Percentiles rank a stretch among this genome's conserved stretches.
These are phyloP conservation scores for Acorus calamus DNA, from an alignment of 106 monocot species.

Conservation along the genomic window DNA sequence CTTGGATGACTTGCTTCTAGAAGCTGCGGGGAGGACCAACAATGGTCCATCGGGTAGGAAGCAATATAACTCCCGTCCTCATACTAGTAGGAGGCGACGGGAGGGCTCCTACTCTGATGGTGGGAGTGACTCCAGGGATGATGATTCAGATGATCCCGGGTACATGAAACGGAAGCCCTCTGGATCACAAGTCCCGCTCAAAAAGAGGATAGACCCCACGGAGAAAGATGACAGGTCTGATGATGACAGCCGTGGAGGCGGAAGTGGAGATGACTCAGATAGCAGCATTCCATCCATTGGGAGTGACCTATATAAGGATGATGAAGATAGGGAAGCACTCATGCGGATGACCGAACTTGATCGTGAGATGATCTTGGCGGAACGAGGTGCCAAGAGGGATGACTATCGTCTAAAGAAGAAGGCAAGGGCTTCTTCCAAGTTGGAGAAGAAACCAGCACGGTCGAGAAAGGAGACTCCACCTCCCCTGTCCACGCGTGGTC, in stretches of 20 bases:
- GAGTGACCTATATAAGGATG: slow-evolving; percentile 83
- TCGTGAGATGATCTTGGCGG: slow-evolving; percentile 81
- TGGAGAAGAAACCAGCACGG: slow-evolving; percentile 18
- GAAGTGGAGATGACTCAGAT: slow-evolving; percentile 55
- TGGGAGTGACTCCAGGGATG: slow-evolving; percentile 44
- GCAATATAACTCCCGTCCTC: slow-evolving; percentile 15
- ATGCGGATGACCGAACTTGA: slow-evolving; percentile 61
- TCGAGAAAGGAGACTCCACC: slow-evolving; percentile 38
- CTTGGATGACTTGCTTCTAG: slow-evolving; percentile 59
- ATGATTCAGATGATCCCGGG: slow-evolving; percentile 38
- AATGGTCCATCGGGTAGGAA: slow-evolving; percentile 28
- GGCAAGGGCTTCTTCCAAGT: slow-evolving; percentile 44
- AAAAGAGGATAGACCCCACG: slow-evolving; percentile 45
- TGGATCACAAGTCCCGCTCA: slow-evolving; percentile 40
- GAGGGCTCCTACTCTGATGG: slow-evolving; percentile 35
- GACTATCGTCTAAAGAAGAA: slow-evolving; percentile 67
- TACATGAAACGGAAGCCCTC: slow-evolving; percentile 27
- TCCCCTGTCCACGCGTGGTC: slow-evolving; percentile 28
- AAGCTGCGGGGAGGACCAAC: slow-evolving; percentile 67
- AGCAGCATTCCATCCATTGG: slow-evolving; percentile 56
- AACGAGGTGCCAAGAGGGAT: slow-evolving; percentile 48
- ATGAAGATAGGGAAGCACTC: slow-evolving; percentile 70
- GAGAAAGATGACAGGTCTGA: slow-evolving; percentile 24
- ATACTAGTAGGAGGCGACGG: slow-evolving; percentile 23
- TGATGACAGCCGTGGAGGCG: slow-evolving; percentile 13